phyloP scores from a whole-genome alignment of 352 stramenopile species.

The Peronosclerospora sorghi region DNA sequence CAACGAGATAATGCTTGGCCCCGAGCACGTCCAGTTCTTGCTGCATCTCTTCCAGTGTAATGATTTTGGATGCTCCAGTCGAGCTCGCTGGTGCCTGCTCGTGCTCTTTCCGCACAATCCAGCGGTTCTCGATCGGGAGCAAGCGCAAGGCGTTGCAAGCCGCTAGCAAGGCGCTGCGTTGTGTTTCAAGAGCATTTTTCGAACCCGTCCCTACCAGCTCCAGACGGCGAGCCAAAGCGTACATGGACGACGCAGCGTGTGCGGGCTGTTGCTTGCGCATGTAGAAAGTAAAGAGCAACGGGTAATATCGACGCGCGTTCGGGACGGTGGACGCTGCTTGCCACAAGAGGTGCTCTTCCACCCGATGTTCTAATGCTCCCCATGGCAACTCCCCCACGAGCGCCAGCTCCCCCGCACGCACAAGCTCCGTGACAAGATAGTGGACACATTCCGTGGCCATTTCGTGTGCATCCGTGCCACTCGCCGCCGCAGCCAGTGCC shows the following conservation, averaged over 20 bases:
- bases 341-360: slow-evolving; percentile 67
- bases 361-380: slow-evolving; percentile 39
- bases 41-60: slow-evolving; percentile 51
- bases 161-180: slow-evolving; percentile 53
- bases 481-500: slow-evolving; percentile 24
- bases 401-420: slow-evolving; percentile 50
- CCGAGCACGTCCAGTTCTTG: slow-evolving; percentile 46
- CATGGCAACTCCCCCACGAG: slow-evolving; percentile 68
- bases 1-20: slow-evolving; percentile 46
- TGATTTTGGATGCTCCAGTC: slow-evolving; percentile 23
- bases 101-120: slow-evolving; percentile 65
- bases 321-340: slow-evolving; percentile 27
- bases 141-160: slow-evolving; percentile 34
- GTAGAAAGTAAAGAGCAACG: slow-evolving; percentile 67
- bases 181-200: slow-evolving; percentile 27
- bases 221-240: slow-evolving; percentile 42
- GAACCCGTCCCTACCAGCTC: slow-evolving; percentile 29
- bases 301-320: slow-evolving; percentile 43
- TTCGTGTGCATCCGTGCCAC: slow-evolving; percentile 10
- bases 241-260: slow-evolving; percentile 50
- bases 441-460: slow-evolving; percentile 55
- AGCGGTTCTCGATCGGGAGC: slow-evolving; percentile 34
- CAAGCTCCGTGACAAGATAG: slow-evolving; percentile 66
- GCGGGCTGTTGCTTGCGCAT: slow-evolving; percentile 45
- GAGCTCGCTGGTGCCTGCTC: slow-evolving; percentile 53